Base-by-base conservation (phyloP, 805 yeast genomes). In the Sungouiozyma ichnusensis region DNA sequence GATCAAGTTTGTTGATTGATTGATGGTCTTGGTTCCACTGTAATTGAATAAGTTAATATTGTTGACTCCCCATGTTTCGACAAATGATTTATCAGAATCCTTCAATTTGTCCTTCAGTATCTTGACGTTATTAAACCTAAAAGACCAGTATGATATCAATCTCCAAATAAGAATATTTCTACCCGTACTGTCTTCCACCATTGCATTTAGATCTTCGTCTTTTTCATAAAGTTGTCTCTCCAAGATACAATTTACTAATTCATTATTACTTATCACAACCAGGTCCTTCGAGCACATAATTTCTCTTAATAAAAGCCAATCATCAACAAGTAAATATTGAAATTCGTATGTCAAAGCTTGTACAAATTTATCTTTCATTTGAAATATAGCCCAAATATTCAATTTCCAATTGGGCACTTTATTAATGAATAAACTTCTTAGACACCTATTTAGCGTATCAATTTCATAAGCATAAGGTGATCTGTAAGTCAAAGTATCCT, bases 181-280 rank as follows among this genome's bases (percentile, higher is more conserved):
- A 20, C 72, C 64, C 16, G 64, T 47, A 13, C 60, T 60, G 36
- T 64, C 60, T 16, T 60, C 45, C 5, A 64, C 66, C 49, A 68
- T 42, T 35, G 41, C 44, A 45, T 60, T 46, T 18, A 66, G 36
- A 40, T 66, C 63, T 18, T 61, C 67, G 1, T 44, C 52, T 13
- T 48, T 42, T 44, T 67, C 65, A 14, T 77, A 64, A 36, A 81
- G 57, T 20, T 77, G 78, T 43, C 87, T 66, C 45, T 76, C 78
- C 34, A 77, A 49, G 47, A 82, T 72, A 5, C 76, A 71, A 36
- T 66, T 58, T 2, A 77, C 61, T 31, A 80, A 53, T 54, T 81
- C 87, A 44, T 65, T 65, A 20, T 64, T 61, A 31, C 65, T 57
- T 42, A 81, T 50, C 1, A 47, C 39, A 6, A 36, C 18, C 6